Evolutionary conservation across 2,329 filamentous ascomycete species (phyloP), one percentile per base, ranked within the genome.

Genomic region (Penicillium sumatraense): DNA sequence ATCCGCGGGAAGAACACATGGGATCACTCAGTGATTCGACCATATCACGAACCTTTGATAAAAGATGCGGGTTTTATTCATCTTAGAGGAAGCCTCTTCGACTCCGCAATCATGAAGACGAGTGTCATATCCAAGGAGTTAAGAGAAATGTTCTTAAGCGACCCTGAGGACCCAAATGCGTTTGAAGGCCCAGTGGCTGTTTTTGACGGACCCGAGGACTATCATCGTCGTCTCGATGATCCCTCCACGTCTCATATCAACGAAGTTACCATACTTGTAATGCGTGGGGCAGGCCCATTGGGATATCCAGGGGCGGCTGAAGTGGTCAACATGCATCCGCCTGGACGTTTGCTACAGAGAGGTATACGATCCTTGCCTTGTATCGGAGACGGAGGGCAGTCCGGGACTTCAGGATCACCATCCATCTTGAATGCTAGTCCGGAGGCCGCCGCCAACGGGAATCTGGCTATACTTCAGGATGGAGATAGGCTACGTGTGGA

Each of bases 371-470:
- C 79, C 42, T 66, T 84, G 45, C 76, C 78, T 7, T 82, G 80
- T 53, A 80, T 84, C 54, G 82, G 82, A 6, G 81, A 84, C 61
- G 82, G 81, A 1, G 71, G 82, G 44, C 82, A 84, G 62, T 83
- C 80, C 7, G 81, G 82, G 27, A 84, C 82, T 2, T 83, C 81
- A 3, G 81, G 78, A 0, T 81, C 78, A 3, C 82, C 81, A 1
- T 82, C 80, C 0, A 83, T 84, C 48, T 68, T 84, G n/a, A 83
- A 84, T 56, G 81, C 81, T 1, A 81, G 77, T 41, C 81, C 82
- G 7, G 82, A 84, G 65, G 81, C 82, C 11, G 80, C 81, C 1
- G 79, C 78, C 9, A 81, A 81, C 7, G 81, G 82, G 1, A 83
- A 83, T 50, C 70, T 84, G 18, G 81, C 79, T 3, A 72, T 84